Conservation (phyloP, 2,329 filamentous ascomycete genomes). For the Sarocladiaceae sp. region DNA sequence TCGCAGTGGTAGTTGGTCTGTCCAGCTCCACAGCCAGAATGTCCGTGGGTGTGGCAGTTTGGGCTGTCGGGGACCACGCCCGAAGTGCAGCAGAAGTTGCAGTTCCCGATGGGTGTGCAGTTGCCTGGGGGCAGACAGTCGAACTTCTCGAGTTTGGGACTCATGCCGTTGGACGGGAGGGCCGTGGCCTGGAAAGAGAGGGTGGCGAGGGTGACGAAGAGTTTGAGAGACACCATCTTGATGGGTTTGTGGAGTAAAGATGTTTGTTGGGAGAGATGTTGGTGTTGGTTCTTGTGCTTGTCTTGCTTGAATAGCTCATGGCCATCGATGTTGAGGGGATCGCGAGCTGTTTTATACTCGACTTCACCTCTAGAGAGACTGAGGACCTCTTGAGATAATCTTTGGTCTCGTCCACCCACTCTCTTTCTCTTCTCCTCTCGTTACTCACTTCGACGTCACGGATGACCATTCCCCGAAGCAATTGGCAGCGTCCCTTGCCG, state of each 20-base stretch:
- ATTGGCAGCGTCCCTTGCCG: not conserved
- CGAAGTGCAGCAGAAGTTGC: conserved; percentile 1
- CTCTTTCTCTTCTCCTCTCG: no score
- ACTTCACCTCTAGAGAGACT: not conserved
- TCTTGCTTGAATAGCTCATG: not conserved
- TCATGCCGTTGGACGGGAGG: not conserved
- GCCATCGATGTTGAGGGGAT: no score
- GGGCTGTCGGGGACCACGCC: not conserved
- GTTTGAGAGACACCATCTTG: conserved; percentile 3
- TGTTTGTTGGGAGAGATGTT: not conserved
- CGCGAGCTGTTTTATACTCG: not conserved
- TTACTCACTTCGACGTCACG: no score
- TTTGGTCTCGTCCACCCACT: no score
- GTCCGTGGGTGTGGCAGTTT: conserved; percentile 3
- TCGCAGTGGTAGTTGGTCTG: conserved; percentile 7
- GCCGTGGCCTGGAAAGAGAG: not conserved
- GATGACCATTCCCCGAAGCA: not conserved
- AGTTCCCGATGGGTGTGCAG: not conserved
- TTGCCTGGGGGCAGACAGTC: not conserved
- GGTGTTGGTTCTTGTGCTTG: not conserved
- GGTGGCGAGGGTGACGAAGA: not conserved
- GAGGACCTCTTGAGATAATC: not conserved
- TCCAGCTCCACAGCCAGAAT: not conserved
- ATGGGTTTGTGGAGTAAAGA: not conserved
- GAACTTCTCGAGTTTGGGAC: not conserved